A percentile compares a stretch with the other conserved stretches of the same genome.
These are phyloP conservation scores for Claviceps pusilla DNA, from an alignment of 2,329 filamentous ascomycete genomes.

Conservation along the genomic window DNA sequence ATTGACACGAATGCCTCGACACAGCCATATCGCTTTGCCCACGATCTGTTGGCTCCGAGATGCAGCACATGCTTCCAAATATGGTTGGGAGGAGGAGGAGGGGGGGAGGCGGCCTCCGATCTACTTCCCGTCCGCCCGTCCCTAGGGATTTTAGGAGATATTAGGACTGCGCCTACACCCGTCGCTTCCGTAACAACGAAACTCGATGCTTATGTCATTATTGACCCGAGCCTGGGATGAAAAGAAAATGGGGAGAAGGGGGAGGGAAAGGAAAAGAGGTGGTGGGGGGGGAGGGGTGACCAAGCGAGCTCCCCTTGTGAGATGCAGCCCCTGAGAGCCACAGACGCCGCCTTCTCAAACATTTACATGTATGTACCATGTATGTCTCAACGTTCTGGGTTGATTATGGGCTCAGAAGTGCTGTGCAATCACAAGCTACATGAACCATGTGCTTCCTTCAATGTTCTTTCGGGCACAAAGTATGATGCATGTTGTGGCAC, in stretches of 20 bases:
- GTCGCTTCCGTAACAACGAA: neutral
- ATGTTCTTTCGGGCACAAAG: neutral
- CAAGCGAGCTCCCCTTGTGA: too few species aligned
- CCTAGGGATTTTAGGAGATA: neutral
- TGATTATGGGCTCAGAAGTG: neutral
- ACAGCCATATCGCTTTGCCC: neutral
- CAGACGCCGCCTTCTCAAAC: neutral
- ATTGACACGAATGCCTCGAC: neutral
- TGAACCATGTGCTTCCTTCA: neutral
- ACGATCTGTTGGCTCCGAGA: neutral
- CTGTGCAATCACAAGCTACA: neutral
- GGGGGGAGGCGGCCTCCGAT: too few species aligned
- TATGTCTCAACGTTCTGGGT: neutral
- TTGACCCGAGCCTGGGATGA: neutral
- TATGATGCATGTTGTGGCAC: neutral
- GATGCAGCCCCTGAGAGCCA: too few species aligned
- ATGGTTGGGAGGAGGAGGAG: too few species aligned
- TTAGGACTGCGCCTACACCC: neutral
- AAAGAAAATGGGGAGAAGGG: too few species aligned
- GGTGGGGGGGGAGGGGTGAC: neutral
- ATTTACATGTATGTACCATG: neutral
- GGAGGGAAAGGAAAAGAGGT: too few species aligned
- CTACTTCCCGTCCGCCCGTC: neutral
- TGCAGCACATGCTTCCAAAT: neutral
- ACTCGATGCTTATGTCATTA: neutral